Evolutionary conservation across 345 rosid species (phyloP).

Genomic region (Eutrema heterophyllum): DNA sequence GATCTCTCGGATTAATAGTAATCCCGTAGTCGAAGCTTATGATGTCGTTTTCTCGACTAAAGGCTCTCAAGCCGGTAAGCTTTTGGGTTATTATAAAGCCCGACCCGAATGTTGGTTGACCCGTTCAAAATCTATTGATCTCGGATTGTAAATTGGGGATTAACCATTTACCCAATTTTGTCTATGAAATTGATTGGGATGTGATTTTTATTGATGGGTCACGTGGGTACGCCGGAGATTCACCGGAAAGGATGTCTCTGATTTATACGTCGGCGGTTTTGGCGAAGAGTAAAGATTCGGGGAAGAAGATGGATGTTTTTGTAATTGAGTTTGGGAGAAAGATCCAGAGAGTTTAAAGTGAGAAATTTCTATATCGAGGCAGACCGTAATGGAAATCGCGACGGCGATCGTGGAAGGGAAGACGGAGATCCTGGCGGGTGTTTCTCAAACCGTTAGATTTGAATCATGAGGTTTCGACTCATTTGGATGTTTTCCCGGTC

Average conservation of each 20-base stretch:
- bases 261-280: constrained; percentile 77
- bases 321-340: constrained; percentile 69
- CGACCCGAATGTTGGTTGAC: constrained; percentile 53
- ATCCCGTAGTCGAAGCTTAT: constrained; percentile 67
- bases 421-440: too few species aligned
- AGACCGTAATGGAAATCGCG: too few species aligned
- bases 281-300: constrained; percentile 51
- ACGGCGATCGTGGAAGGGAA: too few species aligned
- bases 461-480: too few species aligned
- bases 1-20: too few species aligned
- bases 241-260: constrained; percentile 87
- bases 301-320: constrained; percentile 56
- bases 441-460: too few species aligned
- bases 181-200: constrained; percentile 79
- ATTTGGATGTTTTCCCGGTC: too few species aligned
- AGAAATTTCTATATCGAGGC: constrained; percentile 70
- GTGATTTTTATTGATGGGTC: constrained; percentile 79
- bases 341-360: constrained; percentile 62
- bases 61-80: constrained; percentile 45
- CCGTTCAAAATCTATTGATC: constrained; percentile 83
- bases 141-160: constrained; percentile 78
- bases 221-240: constrained; percentile 47
- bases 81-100: constrained; percentile 36
- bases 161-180: constrained; percentile 78
- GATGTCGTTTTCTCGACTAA: constrained; percentile 70